Conservation (phyloP, 2,329 filamentous ascomycete species). For the Aspergillus eucalypticola region DNA sequence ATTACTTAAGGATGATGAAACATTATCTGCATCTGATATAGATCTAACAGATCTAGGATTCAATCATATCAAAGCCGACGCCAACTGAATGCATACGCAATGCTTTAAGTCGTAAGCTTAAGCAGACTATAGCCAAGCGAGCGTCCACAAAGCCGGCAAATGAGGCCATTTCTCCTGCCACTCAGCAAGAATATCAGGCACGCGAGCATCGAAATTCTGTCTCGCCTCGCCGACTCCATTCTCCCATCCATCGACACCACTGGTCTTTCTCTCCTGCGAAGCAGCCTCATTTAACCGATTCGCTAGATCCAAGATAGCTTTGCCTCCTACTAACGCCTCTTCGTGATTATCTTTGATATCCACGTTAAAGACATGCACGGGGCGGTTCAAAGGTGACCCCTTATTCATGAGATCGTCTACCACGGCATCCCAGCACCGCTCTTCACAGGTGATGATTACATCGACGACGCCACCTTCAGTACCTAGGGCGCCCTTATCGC, state of each 20-base stretch:
- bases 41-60: too few species aligned
- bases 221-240: conserved; percentile 67
- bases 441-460: conserved; percentile 94
- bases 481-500: conserved; percentile 73
- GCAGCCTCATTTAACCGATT: conserved; percentile 80
- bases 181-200: conserved; percentile 84
- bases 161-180: conserved; percentile 97
- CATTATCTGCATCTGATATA: too few species aligned
- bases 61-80: too few species aligned
- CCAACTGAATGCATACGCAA: too few species aligned
- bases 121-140: conserved; percentile 77
- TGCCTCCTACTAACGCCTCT: conserved; percentile 85
- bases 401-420: conserved; percentile 88
- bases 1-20: too few species aligned
- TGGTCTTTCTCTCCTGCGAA: conserved; percentile 68
- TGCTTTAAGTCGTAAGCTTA: background rate
- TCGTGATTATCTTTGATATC: conserved; percentile 99
- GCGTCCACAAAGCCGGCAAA: conserved; percentile 86
- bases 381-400: conserved; percentile 82
- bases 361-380: conserved; percentile 97
- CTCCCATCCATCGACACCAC: conserved; percentile 68
- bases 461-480: conserved; percentile 89
- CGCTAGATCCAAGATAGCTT: conserved; percentile 88
- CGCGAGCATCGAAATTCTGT: conserved; percentile 82
- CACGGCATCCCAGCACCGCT: conserved; percentile 97